Base-by-base conservation (phyloP, 371 early-diverging fungal species). In the Rhizopus delemar region DNA sequence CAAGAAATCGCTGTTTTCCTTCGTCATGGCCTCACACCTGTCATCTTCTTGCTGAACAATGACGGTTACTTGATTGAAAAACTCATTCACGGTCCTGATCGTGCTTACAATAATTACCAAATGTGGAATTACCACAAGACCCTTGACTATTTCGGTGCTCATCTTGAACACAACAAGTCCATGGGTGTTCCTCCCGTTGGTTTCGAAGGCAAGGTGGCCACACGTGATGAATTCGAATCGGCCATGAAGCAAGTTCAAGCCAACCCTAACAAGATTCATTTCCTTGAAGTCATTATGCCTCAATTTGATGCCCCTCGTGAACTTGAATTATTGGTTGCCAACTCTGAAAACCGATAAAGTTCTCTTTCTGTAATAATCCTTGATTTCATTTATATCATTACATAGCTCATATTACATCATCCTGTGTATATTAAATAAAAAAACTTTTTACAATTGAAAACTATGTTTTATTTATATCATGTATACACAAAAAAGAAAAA, bases 11-110 rank as follows among this genome's bases (percentile, higher is more conserved):
- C 80, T 7, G 77, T 74, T 8, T 73, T 78, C 63, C 65, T 79
- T n/a, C 78, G 80, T 35, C 69, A 74, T 46, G 78, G 77, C 12
- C 46, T 78, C 7, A 70, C 65, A 1, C 79, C 78, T 13, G 70
- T 76, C 31, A 79, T 84, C 22, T 58, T 82, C 51, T 43, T 84
- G 31, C 36, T 84, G 41, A 82, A 80, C 58, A 84, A 84, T 46
- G 73, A 78, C 22, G 84, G 82, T 15, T 84, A 82, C 50, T 60
- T 75, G 2, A 81, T 82, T 57, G 84, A 83, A 46, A 73, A 77
- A 16, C 39, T 75, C 8, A 77, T 84, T 33, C 84, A 84, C 58
- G 84, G 78, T 12, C 59, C 63, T 8, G 35, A 74, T 2, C 61
- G 81, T 15, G 43, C 63, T 8, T 84, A 84, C 59, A 84, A 82